These are phyloP conservation scores for Malassezia equina DNA, from an alignment of 1,284 basidiomycete species.

Conservation along the genomic window DNA sequence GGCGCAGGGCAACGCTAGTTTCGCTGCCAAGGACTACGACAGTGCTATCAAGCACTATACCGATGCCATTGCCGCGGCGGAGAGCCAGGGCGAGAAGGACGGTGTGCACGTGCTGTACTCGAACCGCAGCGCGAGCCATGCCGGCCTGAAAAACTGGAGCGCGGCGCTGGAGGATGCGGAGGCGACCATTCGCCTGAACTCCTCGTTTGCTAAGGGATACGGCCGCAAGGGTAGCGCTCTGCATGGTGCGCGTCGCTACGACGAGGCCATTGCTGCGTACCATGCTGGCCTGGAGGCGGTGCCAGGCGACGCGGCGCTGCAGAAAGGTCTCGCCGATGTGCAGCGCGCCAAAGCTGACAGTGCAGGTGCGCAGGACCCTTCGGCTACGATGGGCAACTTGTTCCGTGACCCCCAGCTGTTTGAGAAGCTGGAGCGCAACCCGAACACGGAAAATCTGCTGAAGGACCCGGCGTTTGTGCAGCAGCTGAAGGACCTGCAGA, in stretches of 20 bases:
- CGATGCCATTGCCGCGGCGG: slow-evolving; percentile 37
- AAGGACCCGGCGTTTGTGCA: slow-evolving; percentile 60
- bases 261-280: slow-evolving; percentile 72
- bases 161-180: slow-evolving; percentile 80
- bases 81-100: slow-evolving; percentile 35
- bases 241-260: slow-evolving; percentile 68
- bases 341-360: slow-evolving; percentile 22
- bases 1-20: slow-evolving; percentile 46
- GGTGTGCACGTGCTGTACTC: slow-evolving; percentile 72
- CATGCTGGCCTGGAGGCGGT: slow-evolving; percentile 71
- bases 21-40: slow-evolving; percentile 44
- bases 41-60: slow-evolving; percentile 40
- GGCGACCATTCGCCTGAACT: slow-evolving; percentile 62
- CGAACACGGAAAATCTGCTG: slow-evolving; percentile 71
- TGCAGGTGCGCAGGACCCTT: slow-evolving; percentile 49
- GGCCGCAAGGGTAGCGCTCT: slow-evolving; percentile 88
- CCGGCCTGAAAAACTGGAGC: slow-evolving; percentile 68
- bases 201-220: slow-evolving; percentile 81
- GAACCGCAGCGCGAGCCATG: slow-evolving; percentile 80
- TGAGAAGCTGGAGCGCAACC: slow-evolving; percentile 72
- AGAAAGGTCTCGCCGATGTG: slow-evolving; percentile 64
- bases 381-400: slow-evolving; percentile 62
- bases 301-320: slow-evolving; percentile 63
- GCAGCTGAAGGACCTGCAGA: slow-evolving; percentile 48
- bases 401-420: slow-evolving; percentile 77